A percentile compares a stretch with the other conserved stretches of the same genome.
phyloP scores from a whole-genome alignment of 2,329 filamentous ascomycete species.

The Fonsecaea pedrosoi region DNA sequence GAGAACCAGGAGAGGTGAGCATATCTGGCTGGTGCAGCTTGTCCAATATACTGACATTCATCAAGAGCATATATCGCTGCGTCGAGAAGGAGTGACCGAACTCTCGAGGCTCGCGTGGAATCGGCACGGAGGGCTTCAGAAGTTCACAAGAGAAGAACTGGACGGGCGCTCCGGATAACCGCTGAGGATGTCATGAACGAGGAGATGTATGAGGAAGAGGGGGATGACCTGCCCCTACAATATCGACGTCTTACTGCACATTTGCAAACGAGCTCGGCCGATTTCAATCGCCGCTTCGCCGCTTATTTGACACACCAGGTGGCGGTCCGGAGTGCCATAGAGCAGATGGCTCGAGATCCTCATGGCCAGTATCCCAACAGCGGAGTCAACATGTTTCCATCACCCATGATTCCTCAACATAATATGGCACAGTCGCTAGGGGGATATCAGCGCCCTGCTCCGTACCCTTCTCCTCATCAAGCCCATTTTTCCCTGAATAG shows the following conservation, averaged over 20 bases:
- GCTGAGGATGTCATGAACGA: slow-evolving; percentile 87
- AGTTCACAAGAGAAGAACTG: slow-evolving; percentile 86
- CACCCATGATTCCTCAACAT: slow-evolving; percentile 41
- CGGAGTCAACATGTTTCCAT: slow-evolving; percentile 44
- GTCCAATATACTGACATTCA: slow-evolving; percentile 33
- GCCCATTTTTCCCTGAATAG: slow-evolving; percentile 39
- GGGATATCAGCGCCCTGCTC: slow-evolving; percentile 49
- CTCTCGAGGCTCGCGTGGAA: slow-evolving; percentile 83
- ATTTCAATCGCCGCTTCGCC: slow-evolving; percentile 68
- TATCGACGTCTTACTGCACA: slow-evolving; percentile 69
- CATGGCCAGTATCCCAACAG: slow-evolving; percentile 50
- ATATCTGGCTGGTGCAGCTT: neutral
- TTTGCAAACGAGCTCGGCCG: slow-evolving; percentile 64
- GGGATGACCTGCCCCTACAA: slow-evolving; percentile 75
- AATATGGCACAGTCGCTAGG: slow-evolving; percentile 34
- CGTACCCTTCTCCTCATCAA: slow-evolving; percentile 49
- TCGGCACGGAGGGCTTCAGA: slow-evolving; percentile 88
- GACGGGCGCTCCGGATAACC: slow-evolving; percentile 79
- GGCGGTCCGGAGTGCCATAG: slow-evolving; percentile 60
- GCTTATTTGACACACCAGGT: slow-evolving; percentile 65
- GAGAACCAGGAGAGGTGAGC: slow-evolving; percentile 56
- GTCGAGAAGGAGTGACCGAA: slow-evolving; percentile 83
- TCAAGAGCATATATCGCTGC: slow-evolving; percentile 86
- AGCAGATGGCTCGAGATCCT: slow-evolving; percentile 52
- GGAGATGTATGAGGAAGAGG: slow-evolving; percentile 96